A percentile compares a stretch with the other conserved stretches of the same genome.
phyloP scores from a whole-genome alignment of 495 filamentous ascomycete species.

The Aspergillus heteromorphus region DNA sequence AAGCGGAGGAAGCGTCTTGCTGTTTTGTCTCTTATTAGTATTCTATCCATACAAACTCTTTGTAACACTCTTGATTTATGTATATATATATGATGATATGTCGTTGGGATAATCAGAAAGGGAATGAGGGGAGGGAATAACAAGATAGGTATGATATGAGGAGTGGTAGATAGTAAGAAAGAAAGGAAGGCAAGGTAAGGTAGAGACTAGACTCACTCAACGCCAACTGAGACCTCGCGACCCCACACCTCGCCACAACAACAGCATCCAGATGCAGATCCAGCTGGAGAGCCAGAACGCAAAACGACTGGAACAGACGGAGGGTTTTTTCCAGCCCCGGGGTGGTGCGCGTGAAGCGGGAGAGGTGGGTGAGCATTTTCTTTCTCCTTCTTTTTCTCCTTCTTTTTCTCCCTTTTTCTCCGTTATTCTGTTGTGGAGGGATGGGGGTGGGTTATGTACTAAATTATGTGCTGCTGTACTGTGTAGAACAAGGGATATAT shows the following conservation, averaged over 20 bases:
- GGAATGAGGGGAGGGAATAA: too few species aligned
- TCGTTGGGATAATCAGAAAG: too few species aligned
- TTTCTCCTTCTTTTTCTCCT: neutral
- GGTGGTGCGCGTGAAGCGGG: constrained; percentile 30
- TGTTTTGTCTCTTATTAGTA: neutral
- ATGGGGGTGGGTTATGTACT: neutral
- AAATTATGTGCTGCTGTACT: too few species aligned
- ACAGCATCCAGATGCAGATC: constrained; percentile 15
- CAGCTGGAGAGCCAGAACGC: constrained; percentile 44
- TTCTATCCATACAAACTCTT: too few species aligned
- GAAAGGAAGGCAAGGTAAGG: neutral
- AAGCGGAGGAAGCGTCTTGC: constrained; percentile 56
- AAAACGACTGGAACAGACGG: constrained; percentile 52
- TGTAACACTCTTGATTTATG: too few species aligned
- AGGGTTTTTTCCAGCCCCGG: constrained; percentile 58
- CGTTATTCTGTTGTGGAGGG: neutral
- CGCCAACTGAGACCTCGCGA: constrained; percentile 31
- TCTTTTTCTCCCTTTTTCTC: neutral
- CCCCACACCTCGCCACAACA: constrained; percentile 20
- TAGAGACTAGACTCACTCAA: constrained; percentile 23
- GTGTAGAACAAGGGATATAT: neutral
- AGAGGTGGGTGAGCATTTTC: constrained; percentile 25
- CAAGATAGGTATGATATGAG: neutral
- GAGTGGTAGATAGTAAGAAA: neutral
- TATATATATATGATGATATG: too few species aligned